Base-by-base conservation (phyloP, 108 stramenopile genomes). In the Schizochytrium sp. region DNA sequence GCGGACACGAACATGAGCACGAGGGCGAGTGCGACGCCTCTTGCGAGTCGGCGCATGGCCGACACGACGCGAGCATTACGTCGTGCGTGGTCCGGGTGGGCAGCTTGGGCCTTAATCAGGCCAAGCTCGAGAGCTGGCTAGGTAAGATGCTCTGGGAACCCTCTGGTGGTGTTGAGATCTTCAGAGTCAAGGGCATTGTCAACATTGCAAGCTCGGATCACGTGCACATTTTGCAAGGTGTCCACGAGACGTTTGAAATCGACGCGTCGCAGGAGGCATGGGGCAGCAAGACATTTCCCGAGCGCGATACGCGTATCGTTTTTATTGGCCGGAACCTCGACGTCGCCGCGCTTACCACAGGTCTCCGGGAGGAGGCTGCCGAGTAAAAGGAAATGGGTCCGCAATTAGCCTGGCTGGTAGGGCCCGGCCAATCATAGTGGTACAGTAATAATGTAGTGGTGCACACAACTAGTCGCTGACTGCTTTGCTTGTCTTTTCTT, bases 181-280 rank as follows among this genome's bases (percentile, higher is more conserved):
- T 87, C 25, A 10, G 87, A 2, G 53, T 87, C 57, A 87, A 87
- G 87, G 87, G 87, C 87, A 19, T 87, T 58, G 87, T 87, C 21
- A 57, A 55, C n/a, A 41, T 87, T 23, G 57, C 41, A 5, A 55
- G 57, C 57, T 57, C 87, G 19, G 87, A 57, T 16, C 23, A 28
- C 57, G 53, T 57, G 14, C 87, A 87, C 23, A 57, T 87, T 5
- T 29, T 87, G 53, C 87, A 87, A 28, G 87, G 87, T 16, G 87
- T 87, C 5, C 53, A 87, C 25, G 87, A 87, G 16, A 57, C 53
- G 21, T 87, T 87, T 58, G 87, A 87, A 4, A 41, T 87, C 57
- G 25, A 28, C 5, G 57, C 48, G 5, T 57, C 87, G 25, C 23
- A 55, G 25, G 57, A 87, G 57, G 16, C 6, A 8, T 87, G 87